These are phyloP conservation scores for Avicennia marina DNA, from an alignment of 257 asterid genomes.

Conservation along the genomic window DNA sequence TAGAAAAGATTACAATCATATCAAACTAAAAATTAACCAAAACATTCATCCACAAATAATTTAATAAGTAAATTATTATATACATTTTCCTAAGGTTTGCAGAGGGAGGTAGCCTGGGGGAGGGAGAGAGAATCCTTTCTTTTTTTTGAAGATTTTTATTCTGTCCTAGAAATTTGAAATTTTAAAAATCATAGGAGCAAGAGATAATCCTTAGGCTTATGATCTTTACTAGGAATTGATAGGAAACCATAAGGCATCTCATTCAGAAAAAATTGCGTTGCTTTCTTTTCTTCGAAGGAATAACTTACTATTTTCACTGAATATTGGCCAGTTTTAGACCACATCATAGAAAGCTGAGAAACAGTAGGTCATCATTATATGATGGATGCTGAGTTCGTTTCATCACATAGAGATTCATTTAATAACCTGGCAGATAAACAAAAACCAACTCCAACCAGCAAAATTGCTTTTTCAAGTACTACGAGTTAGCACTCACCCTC, in stretches of 20 bases:
- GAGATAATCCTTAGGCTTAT: slow-evolving; percentile 8
- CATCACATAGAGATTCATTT: background rate
- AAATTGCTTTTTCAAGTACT: slow-evolving; percentile 4
- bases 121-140: too few relatives aligned
- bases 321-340: background rate
- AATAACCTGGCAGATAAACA: background rate
- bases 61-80: too few relatives aligned
- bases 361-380: too few relatives aligned
- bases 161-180: background rate
- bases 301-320: slow-evolving; percentile 1
- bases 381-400: background rate
- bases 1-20: slow-evolving; percentile 15
- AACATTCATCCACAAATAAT: too few relatives aligned
- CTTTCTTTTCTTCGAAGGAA: slow-evolving; percentile 12
- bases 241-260: slow-evolving; percentile 13
- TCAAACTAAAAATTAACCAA: slow-evolving; percentile 3
- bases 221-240: slow-evolving; percentile 6
- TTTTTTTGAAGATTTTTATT: background rate
- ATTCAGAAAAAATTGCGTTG: background rate
- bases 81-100: too few relatives aligned
- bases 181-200: background rate
- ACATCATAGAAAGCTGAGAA: too few relatives aligned
- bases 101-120: too few relatives aligned
- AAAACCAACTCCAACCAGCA: slow-evolving; percentile 6
- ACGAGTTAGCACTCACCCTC: slow-evolving; percentile 53